Percentiles rank a stretch among this genome's conserved stretches.
Conservation (phyloP, 805 yeast genomes). For the Brettanomyces sp. region DNA sequence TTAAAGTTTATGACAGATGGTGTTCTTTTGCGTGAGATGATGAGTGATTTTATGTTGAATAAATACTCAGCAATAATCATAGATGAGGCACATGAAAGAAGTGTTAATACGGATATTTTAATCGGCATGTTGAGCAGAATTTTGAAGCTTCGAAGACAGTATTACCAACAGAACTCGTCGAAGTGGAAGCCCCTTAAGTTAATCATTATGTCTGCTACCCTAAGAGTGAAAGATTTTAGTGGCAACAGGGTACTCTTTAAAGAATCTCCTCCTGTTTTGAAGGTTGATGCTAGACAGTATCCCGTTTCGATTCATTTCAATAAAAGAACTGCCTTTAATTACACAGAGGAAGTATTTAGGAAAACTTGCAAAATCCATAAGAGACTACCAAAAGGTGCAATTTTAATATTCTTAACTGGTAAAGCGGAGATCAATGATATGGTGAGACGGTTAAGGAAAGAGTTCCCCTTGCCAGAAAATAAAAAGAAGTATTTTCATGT, state of each 20-base stretch:
- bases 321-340: conserved; percentile 66
- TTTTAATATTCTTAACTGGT: conserved; percentile 85
- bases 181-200: conserved; percentile 60
- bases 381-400: conserved; percentile 87
- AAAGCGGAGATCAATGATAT: conserved; percentile 80
- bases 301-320: conserved; percentile 92
- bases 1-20: conserved; percentile 92
- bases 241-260: conserved; percentile 66
- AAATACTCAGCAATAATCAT: conserved; percentile 82
- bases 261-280: conserved; percentile 75
- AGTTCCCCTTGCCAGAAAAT: conserved; percentile 48
- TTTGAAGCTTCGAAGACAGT: conserved; percentile 56
- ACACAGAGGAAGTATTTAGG: conserved; percentile 75
- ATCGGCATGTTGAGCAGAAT: conserved; percentile 93
- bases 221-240: conserved; percentile 87
- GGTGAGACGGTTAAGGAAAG: conserved; percentile 58
- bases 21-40: conserved; percentile 86
- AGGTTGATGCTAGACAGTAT: conserved; percentile 86
- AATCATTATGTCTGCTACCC: conserved; percentile 94
- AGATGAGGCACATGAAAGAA: conserved; percentile 98
- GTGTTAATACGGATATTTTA: conserved; percentile 88
- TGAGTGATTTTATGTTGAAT: conserved; percentile 70
- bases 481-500: background rate
- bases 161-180: conserved; percentile 36
- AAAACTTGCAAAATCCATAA: conserved; percentile 84